Evolutionary conservation across 2,329 filamentous ascomycete genomes (phyloP).

Genomic region (Colletotrichum somersetense): DNA sequence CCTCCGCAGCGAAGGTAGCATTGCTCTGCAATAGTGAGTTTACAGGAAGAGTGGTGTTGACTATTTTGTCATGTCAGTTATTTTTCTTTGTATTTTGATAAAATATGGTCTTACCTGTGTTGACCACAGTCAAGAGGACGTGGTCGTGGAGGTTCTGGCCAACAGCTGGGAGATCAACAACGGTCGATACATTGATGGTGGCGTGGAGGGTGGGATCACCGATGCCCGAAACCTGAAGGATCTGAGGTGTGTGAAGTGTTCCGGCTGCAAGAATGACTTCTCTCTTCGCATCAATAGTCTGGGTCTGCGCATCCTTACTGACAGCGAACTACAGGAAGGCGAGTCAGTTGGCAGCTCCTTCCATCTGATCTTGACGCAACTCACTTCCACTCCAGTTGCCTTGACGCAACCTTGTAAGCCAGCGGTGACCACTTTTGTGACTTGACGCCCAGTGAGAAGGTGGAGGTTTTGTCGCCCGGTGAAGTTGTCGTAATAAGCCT

Average conservation of each 20-base stretch:
- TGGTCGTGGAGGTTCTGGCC: slow-evolving; percentile 43
- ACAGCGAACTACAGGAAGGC: slow-evolving; percentile 18
- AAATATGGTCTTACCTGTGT: slow-evolving; percentile 15
- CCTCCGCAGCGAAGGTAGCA: slow-evolving; percentile 50
- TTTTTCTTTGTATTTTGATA: no score
- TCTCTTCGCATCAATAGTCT: slow-evolving; percentile 44
- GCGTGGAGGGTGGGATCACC: slow-evolving; percentile 47
- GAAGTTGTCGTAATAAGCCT: slow-evolving; percentile 47
- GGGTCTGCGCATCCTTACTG: slow-evolving; percentile 14
- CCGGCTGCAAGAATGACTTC: slow-evolving; percentile 60
- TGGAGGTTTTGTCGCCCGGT: slow-evolving; percentile 46
- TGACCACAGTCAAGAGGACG: slow-evolving; percentile 31
- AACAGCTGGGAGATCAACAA: slow-evolving; percentile 39
- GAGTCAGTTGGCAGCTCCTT: neutral
- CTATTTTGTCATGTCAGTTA: slow-evolving; percentile 10
- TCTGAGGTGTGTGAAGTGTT: slow-evolving; percentile 55
- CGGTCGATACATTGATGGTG: slow-evolving; percentile 34
- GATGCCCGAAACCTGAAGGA: slow-evolving; percentile 65
- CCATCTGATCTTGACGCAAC: neutral
- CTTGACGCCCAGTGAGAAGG: slow-evolving; percentile 47
- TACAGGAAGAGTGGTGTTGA: slow-evolving; percentile 35
- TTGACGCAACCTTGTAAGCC: slow-evolving; percentile 28
- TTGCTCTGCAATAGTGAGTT: slow-evolving; percentile 47
- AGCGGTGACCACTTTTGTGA: slow-evolving; percentile 45
- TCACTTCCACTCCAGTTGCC: slow-evolving; percentile 43